Conservation (phyloP, 352 stramenopile genomes). For the Nannochloropsis limnetica region DNA sequence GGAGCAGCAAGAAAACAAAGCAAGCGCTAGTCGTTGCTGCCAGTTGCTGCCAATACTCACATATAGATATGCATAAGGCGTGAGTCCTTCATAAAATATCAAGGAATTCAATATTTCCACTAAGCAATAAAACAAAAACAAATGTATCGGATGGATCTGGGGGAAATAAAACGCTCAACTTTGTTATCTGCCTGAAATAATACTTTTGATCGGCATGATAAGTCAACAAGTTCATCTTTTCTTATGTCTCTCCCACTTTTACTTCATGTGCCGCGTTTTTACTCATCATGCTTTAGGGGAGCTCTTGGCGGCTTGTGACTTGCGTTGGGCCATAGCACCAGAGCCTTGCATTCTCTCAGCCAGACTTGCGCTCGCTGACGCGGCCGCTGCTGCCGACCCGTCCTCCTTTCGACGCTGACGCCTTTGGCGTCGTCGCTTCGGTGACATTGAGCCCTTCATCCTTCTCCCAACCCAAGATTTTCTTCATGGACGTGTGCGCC, state of each 20-base stretch:
- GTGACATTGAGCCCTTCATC: background rate
- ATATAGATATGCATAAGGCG: background rate
- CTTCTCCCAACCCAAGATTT: conserved; percentile 23
- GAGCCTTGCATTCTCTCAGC: background rate
- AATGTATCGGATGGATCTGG: too few relatives aligned
- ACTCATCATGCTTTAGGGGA: background rate
- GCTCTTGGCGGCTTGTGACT: background rate
- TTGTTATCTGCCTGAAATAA: background rate
- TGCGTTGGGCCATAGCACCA: background rate
- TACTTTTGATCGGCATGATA: background rate
- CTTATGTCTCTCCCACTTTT: too few relatives aligned
- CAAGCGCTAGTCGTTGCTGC: background rate
- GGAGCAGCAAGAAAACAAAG: background rate
- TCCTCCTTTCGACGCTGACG: background rate
- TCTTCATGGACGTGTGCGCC: background rate
- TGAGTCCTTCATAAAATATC: background rate
- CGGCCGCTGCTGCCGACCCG: background rate
- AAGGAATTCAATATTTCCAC: background rate
- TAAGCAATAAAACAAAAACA: background rate
- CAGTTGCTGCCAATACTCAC: background rate
- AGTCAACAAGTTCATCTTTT: too few relatives aligned
- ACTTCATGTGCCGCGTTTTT: background rate
- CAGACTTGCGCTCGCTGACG: background rate
- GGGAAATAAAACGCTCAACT: background rate
- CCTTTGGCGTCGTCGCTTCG: background rate